These are phyloP conservation scores for Ajuga chamaepitys DNA, from an alignment of 257 asterid genomes.

Conservation along the genomic window DNA sequence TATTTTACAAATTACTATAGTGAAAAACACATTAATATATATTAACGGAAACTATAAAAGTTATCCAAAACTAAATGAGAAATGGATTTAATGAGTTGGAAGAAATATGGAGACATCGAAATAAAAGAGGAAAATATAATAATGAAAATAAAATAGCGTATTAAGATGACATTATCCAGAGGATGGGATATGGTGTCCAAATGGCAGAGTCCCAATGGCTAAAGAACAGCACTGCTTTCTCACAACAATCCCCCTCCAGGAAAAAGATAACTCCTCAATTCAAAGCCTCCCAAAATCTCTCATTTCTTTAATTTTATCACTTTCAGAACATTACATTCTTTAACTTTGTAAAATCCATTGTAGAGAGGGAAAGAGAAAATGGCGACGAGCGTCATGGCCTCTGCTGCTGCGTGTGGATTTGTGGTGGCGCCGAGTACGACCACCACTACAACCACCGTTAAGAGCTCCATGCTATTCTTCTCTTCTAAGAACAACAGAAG, in stretches of 20 bases:
- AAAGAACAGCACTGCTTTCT: slow-evolving; percentile 16
- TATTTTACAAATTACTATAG: too few species aligned
- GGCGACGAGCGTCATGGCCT: slow-evolving; percentile 79
- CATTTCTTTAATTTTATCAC: slow-evolving; percentile 9
- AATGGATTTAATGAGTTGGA: too few species aligned
- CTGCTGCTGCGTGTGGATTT: slow-evolving; percentile 62
- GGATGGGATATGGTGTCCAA: slow-evolving; percentile 53
- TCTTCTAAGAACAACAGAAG: slow-evolving; percentile 31
- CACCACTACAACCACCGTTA: slow-evolving; percentile 17
- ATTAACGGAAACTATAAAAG: too few species aligned
- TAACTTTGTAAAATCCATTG: too few species aligned
- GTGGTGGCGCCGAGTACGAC: slow-evolving; percentile 42
- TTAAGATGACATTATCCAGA: slow-evolving; percentile 53
- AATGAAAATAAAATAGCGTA: background rate
- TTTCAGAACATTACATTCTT: background rate
- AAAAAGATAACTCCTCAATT: slow-evolving; percentile 46
- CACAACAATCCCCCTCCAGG: slow-evolving; percentile 41
- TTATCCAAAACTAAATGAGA: too few species aligned
- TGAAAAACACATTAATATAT: too few species aligned
- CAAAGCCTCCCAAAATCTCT: slow-evolving; percentile 26
- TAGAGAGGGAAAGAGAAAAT: slow-evolving; percentile 21
- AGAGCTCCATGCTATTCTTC: slow-evolving; percentile 28
- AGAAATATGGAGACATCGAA: background rate
- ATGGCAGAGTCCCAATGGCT: slow-evolving; percentile 52
- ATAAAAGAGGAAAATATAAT: background rate